Base-by-base conservation (phyloP, 768 basidiomycete genomes). In the Suillus clintonianus region DNA sequence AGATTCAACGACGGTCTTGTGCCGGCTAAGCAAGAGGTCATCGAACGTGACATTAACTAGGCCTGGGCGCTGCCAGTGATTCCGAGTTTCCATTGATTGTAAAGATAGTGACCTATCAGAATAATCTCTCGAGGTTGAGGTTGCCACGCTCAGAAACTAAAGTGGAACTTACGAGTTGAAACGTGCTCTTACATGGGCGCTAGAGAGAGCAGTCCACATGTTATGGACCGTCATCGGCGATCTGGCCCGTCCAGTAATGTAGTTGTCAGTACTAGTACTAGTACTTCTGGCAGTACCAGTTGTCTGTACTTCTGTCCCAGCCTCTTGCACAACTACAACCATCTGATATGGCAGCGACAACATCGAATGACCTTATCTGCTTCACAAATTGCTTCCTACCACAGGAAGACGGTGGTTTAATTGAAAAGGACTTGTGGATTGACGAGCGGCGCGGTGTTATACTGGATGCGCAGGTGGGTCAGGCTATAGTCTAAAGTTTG, bases 351-450 rank as follows among this genome's bases (percentile, higher is more conserved):
- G 45, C 69, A 39, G 56, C 56, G 24, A 41, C 56, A 13, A 19
- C 24, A 19, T 47, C 68, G n/a, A 92, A 93, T 75, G 86, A 85
- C 53, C 82, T 95, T 30, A 78, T 94, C 58, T 92, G 94, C 77
- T 94, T 95, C 77, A 95, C 94, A 43, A 95, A 95, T 76, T 94
- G 94, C 68, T 75, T 90, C 62, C 80, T 96, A 30, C 87, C 90
- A 1, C 84, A 82, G 61, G 92, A 95, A 72, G 92, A 95, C 70
- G 94, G 94, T 19, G 85, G 81, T 58, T 81, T 95, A 19, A 74
- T 89, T 41, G 80, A 88, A 72, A 85, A 86, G 69, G 92, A 94
- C 69, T 79, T 95, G 22, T 94, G 92, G 92, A 84, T 95, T 63
- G 91, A 95, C 72, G 85, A 90, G 69, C 78, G 79, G 6, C 82